Evolutionary conservation across 1,139 yeast genomes (phyloP).

Genomic region (Saccharomyces hybrid): DNA sequence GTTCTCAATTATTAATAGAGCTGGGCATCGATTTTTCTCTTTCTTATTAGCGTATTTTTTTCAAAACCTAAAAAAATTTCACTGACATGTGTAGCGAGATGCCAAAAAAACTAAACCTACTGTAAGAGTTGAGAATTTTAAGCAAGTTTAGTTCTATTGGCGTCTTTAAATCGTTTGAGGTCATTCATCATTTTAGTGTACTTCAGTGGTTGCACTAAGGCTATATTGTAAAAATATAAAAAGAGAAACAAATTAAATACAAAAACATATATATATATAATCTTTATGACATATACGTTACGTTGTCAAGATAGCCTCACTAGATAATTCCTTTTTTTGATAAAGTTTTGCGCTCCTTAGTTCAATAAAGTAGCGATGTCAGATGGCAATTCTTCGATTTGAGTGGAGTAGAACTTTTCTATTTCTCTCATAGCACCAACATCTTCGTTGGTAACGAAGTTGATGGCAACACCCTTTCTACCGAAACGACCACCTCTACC

Average conservation of each 20-base stretch:
- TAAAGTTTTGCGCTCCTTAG: slow-evolving; percentile 7
- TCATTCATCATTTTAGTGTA: not conserved
- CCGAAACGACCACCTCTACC: slow-evolving; percentile 99
- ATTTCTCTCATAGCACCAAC: slow-evolving; percentile 93
- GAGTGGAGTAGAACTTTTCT: slow-evolving; percentile 96
- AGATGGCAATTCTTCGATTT: slow-evolving; percentile 96
- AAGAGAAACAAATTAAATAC: not conserved
- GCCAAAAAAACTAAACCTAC: not conserved
- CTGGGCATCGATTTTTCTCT: not conserved
- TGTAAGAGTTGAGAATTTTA: not conserved
- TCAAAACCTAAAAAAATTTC: not conserved
- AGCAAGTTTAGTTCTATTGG: not conserved
- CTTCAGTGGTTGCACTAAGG: too few species aligned
- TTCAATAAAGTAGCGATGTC: slow-evolving; percentile 73
- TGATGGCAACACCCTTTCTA: slow-evolving; percentile 99
- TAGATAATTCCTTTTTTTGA: not conserved
- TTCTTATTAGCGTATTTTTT: not conserved
- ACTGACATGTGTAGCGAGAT: not conserved
- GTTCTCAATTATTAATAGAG: not conserved
- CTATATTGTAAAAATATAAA: not conserved
- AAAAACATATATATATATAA: not conserved
- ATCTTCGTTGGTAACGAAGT: slow-evolving; percentile 88
- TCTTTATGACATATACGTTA: not conserved
- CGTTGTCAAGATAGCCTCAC: not conserved
- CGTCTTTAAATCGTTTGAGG: not conserved